Percentiles rank a stretch among this genome's conserved stretches.
phyloP scores from a whole-genome alignment of 2,329 filamentous ascomycete genomes.

The Pseudopithomyces chartarum region DNA sequence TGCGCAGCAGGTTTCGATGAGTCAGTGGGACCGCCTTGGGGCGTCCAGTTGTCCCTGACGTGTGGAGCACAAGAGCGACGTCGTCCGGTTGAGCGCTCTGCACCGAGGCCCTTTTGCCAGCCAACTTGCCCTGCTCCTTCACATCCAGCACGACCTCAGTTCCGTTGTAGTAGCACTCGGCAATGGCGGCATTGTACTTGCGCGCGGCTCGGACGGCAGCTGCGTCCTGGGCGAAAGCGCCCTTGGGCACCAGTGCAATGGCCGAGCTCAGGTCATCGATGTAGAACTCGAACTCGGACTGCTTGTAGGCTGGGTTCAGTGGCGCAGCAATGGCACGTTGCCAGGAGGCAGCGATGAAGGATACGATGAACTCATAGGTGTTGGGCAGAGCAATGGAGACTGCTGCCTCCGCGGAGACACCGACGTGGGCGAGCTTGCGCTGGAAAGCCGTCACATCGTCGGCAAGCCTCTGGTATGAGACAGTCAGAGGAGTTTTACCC shows the following conservation, averaged over 20 bases:
- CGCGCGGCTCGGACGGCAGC: constrained; percentile 77
- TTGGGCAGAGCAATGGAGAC: constrained; percentile 85
- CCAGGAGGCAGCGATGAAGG: constrained; percentile 84
- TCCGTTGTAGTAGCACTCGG: constrained; percentile 82
- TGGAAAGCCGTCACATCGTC: constrained; percentile 74
- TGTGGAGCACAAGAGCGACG: constrained; percentile 80
- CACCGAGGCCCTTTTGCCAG: constrained; percentile 55
- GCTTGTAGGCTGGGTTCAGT: constrained; percentile 87
- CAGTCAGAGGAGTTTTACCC: constrained; percentile 65
- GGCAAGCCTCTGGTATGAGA: constrained; percentile 71
- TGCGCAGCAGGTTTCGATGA: constrained; percentile 78
- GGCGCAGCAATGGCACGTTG: constrained; percentile 83
- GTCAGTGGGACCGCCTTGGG: constrained; percentile 83
- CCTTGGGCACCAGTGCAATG: constrained; percentile 75
- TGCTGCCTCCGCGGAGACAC: constrained; percentile 69
- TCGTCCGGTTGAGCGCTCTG: constrained; percentile 72
- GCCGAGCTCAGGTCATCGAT: constrained; percentile 85
- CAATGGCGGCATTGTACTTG: constrained; percentile 82
- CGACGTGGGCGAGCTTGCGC: constrained; percentile 74
- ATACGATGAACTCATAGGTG: constrained; percentile 85
- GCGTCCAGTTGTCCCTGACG: constrained; percentile 81
- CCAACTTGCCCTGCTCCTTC: constrained; percentile 74
- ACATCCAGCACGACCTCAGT: constrained; percentile 75
- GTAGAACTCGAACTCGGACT: constrained; percentile 90
- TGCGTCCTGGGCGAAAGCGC: constrained; percentile 68